Base-by-base conservation (phyloP, 305 asterid genomes). In the Coffea humblotiana region DNA sequence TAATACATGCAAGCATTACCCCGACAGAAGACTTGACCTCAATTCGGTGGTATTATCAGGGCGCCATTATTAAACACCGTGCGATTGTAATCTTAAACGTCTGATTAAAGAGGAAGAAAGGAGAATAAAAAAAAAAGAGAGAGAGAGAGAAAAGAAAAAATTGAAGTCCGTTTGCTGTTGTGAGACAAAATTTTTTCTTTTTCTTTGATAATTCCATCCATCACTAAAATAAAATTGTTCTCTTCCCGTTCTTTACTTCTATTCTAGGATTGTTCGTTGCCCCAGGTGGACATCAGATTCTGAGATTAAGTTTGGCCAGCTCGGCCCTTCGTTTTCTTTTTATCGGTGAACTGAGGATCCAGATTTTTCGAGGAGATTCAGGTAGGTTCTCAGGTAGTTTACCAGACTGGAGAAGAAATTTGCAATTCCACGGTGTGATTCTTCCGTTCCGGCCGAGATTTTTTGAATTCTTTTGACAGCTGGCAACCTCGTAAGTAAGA, bases 321-420 rank as follows among this genome's bases (percentile, higher is more conserved):
- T 65, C 79, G 60, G 58, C 21, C 69, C 15, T 19, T 65, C 35
- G 18, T 23, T n/a, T 19, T 25, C 1, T 12, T 70, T 43, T 69
- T 19, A 2, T 5, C 43, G 43, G 43, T 37, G 43, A 37, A 37
- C 43, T 37, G 43, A 37, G 43, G 43, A 37, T 37, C 43, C 43
- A 37, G 43, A 37, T 70, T 21, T 25, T 43, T 2, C 21, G 35
- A 10, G 54, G 83, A 35, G 78, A 69, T 63, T 83, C 78, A 48
- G 70, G 40, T 79, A n/a, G n/a, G n/a, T 40, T 75, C 47, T 69
- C 72, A 35, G 70, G 64, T 63, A 58, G 43, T 14, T 77, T 81
- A 8, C 71, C 54, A 52, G 77, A 43, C 54, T 58, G 27, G 27
- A 58, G 23, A 21, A 58, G 64, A 1, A 4, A 29, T 51, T 58